A percentile compares a stretch with the other conserved stretches of the same genome.
These are phyloP conservation scores for Candida hispaniensis DNA, from an alignment of 805 yeast genomes.

Conservation along the genomic window DNA sequence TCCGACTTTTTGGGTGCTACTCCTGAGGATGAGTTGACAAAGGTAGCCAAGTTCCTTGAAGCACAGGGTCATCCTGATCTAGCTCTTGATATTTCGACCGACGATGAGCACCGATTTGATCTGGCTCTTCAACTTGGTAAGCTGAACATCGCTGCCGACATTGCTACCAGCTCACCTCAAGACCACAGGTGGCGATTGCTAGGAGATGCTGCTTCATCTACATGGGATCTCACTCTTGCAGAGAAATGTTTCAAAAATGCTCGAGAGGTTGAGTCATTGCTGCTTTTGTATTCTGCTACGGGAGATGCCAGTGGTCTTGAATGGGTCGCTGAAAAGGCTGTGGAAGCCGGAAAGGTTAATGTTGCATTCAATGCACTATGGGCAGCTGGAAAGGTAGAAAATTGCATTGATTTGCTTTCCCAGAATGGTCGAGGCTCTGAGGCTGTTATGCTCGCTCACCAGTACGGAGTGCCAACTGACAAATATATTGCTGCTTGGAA, in stretches of 20 bases:
- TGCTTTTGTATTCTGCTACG: slow-evolving; percentile 49
- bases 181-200: slow-evolving; percentile 81
- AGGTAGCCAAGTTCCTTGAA: slow-evolving; percentile 86
- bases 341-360: slow-evolving; percentile 68
- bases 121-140: slow-evolving; percentile 70
- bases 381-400: slow-evolving; percentile 61
- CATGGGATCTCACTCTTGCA: slow-evolving; percentile 76
- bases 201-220: slow-evolving; percentile 74
- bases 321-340: slow-evolving; percentile 56
- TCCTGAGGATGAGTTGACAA: slow-evolving; percentile 53
- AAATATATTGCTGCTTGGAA: slow-evolving; percentile 62
- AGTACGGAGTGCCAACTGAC: slow-evolving; percentile 47
- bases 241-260: slow-evolving; percentile 41
- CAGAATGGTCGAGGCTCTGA: slow-evolving; percentile 66
- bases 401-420: slow-evolving; percentile 54
- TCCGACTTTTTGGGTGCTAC: slow-evolving; percentile 47
- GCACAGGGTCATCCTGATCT: slow-evolving; percentile 80
- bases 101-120: slow-evolving; percentile 84
- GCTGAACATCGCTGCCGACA: slow-evolving; percentile 58
- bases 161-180: slow-evolving; percentile 38
- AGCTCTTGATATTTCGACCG: slow-evolving; percentile 75
- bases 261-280: slow-evolving; percentile 16
- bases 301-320: slow-evolving; percentile 54
- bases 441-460: slow-evolving; percentile 68
- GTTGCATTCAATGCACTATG: slow-evolving; percentile 87